These are phyloP conservation scores for Beauveria australis DNA, from an alignment of 2,329 filamentous ascomycete genomes.

Conservation along the genomic window DNA sequence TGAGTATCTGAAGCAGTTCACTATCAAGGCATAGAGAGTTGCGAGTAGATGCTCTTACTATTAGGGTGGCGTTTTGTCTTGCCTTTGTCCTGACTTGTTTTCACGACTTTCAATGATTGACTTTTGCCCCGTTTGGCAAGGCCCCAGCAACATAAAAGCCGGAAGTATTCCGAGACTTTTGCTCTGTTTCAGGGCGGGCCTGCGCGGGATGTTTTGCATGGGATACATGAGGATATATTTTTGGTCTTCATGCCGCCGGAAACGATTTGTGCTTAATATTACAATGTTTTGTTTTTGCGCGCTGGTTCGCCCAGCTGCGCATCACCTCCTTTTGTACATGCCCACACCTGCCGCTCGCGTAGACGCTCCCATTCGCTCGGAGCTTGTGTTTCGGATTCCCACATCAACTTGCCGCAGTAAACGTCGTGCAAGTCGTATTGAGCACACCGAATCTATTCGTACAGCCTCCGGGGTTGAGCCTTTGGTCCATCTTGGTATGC, in stretches of 20 bases:
- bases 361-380: not conserved
- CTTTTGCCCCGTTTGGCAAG: not conserved
- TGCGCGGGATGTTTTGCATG: not conserved
- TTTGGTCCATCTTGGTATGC: not conserved
- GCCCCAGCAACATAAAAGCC: not conserved
- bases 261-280: conserved; percentile 1
- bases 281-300: conserved; percentile 7
- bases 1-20: conserved; percentile 72
- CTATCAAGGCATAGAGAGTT: not conserved
- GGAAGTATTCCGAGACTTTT: not conserved
- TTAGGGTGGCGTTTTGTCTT: not conserved
- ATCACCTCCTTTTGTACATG: conserved; percentile 4
- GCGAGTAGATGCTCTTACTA: not conserved
- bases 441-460: not conserved
- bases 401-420: not conserved
- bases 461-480: not conserved
- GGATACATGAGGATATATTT: not conserved
- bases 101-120: conserved; percentile 3
- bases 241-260: not conserved
- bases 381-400: not conserved
- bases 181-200: not conserved
- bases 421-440: not conserved
- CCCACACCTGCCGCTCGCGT: not conserved
- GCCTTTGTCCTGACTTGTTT: not conserved
- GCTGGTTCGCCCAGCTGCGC: conserved; percentile 6